Evolutionary conservation across 257 asterid genomes (phyloP), one percentile per base, ranked within the genome.

Genomic region (Parsonsia alboflavescens): DNA sequence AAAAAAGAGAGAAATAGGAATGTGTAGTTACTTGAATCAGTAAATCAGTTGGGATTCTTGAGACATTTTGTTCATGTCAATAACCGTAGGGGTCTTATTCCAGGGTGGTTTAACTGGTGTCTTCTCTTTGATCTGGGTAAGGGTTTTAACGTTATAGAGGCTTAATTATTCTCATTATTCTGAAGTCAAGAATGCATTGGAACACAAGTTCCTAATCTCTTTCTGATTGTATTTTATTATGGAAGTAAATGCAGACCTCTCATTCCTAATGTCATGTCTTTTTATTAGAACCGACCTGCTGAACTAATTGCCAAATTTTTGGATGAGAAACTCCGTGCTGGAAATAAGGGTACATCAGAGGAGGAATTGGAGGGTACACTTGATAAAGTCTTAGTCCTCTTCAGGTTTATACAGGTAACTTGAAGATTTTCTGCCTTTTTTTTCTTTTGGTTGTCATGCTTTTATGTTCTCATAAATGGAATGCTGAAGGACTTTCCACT

Each of bases 341-440:
- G 99, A 74, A 95, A 95, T 82, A 92, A 95, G 87, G 99, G 99
- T 78, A 89, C 96, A 57, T 95, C 99, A 62, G 98, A 95, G 89
- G 99, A 95, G 89, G 99, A 92, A 81, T 82, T 95, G 87, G 99
- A 95, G 91, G 93, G 96, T 36, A 95, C 96, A 73, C 93, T 95
- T 28, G 98, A 95, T 75, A 95, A 87, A 91, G 99, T 92, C 78
- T 82, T 95, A 91, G 94, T 95, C 73, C 83, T 95, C 75, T 95
- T 95, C 89, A 88, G 98, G 85, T 95, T 84, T 85, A 95, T 92
- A 80, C 98, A 92, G 98, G 99, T 92, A 85, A 67, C 17, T 56
- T 72, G 62, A 68, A 49, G 19, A 68, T 44, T 9, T 72, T 39
- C 26, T 48, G n/a, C n/a, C n/a, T n/a, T n/a, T n/a, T 15, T 16